Conservation (phyloP, 768 basidiomycete genomes). For the Leccinellum rugosiceps region DNA sequence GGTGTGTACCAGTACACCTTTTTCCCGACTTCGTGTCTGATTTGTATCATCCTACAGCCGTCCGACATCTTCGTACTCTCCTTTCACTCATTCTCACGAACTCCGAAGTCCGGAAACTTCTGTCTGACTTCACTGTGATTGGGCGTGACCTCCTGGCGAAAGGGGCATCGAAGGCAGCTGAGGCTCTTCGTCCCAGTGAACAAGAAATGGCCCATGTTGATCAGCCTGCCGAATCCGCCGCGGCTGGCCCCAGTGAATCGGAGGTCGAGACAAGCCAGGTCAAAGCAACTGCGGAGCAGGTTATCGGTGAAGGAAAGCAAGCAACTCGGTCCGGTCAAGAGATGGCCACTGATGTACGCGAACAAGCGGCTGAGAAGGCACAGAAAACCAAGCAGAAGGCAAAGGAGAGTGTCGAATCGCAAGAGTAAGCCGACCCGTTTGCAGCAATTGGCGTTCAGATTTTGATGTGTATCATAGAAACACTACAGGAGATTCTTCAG, state of each 20-base stretch:
- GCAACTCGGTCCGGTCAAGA: conserved; percentile 15
- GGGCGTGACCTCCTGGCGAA: conserved; percentile 83
- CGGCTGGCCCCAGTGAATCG: conserved; percentile 44
- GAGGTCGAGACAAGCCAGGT: conserved; percentile 30
- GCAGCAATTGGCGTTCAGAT: too few relatives aligned
- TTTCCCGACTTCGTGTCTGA: conserved; percentile 2
- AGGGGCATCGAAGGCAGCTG: conserved; percentile 67
- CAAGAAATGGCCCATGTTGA: conserved; percentile 65
- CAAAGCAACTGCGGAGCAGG: conserved; percentile 30
- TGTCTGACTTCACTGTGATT: conserved; percentile 73
- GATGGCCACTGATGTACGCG: not conserved
- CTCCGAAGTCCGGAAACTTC: conserved; percentile 86
- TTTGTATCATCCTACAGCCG: conserved; percentile 46
- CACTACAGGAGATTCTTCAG: conserved; percentile 22
- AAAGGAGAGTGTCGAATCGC: conserved; percentile 1
- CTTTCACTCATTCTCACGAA: conserved; percentile 87
- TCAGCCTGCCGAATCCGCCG: conserved; percentile 50
- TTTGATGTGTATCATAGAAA: conserved; percentile 9
- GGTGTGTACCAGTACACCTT: conserved; percentile 39
- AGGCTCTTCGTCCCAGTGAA: conserved; percentile 59
- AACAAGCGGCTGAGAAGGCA: conserved; percentile 7
- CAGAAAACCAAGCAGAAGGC: conserved; percentile 3
- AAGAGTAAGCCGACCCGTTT: conserved; percentile 12
- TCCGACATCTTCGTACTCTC: conserved; percentile 84
- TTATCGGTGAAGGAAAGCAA: conserved; percentile 14